phyloP scores from a whole-genome alignment of 768 basidiomycete genomes.

The Inosperma sp. region DNA sequence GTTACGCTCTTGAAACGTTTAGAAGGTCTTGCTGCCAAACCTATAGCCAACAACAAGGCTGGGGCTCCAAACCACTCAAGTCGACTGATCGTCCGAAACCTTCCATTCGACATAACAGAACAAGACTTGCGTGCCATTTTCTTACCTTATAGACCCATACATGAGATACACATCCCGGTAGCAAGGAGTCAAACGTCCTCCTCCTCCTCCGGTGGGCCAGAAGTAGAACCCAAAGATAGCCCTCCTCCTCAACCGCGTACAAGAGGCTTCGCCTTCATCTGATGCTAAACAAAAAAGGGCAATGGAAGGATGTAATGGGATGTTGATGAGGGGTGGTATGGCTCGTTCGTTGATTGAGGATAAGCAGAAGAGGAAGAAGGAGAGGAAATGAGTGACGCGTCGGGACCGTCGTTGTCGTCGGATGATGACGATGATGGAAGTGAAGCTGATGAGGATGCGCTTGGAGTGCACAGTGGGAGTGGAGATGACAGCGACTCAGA shows the following conservation, averaged over 20 bases:
- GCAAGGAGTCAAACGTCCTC: slow-evolving; percentile 27
- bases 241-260: slow-evolving; percentile 32
- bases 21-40: slow-evolving; percentile 59
- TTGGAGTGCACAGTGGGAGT: no score
- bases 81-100: slow-evolving; percentile 86
- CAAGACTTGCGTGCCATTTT: slow-evolving; percentile 84
- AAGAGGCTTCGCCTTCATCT: slow-evolving; percentile 92
- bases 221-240: slow-evolving; percentile 15
- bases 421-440: slow-evolving; percentile 25
- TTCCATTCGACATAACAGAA: slow-evolving; percentile 78
- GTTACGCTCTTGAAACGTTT: slow-evolving; percentile 84
- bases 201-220: slow-evolving; percentile 14
- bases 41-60: slow-evolving; percentile 23
- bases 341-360: slow-evolving; percentile 51
- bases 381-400: slow-evolving; percentile 36
- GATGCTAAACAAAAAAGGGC: slow-evolving; percentile 80
- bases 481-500: no score
- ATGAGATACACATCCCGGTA: slow-evolving; percentile 77
- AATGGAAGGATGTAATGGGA: slow-evolving; percentile 75
- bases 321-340: slow-evolving; percentile 58
- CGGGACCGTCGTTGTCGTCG: slow-evolving; percentile 23
- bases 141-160: slow-evolving; percentile 81
- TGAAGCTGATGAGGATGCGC: no score
- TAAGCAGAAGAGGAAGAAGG: slow-evolving; percentile 68
- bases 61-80: slow-evolving; percentile 64